phyloP scores from a whole-genome alignment of 1,284 basidiomycete species.

The Ceratobasidium papillatum region DNA sequence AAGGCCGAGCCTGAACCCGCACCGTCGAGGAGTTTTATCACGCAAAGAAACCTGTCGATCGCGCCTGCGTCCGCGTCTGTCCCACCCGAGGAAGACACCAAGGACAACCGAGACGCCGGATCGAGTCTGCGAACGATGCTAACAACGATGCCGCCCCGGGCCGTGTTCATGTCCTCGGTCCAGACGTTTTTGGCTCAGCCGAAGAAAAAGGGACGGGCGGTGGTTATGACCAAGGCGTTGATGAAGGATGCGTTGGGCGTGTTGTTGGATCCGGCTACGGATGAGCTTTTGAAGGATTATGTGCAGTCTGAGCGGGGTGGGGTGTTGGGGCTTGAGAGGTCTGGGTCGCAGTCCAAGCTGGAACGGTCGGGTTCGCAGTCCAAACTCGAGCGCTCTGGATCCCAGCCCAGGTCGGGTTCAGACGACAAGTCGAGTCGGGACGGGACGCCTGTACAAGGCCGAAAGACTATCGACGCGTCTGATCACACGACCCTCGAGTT shows the following conservation, averaged over 20 bases:
- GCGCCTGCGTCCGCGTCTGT: neutral
- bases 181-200: slow-evolving; percentile 26
- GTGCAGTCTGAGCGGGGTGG: neutral
- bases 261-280: slow-evolving; percentile 22
- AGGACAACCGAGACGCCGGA: neutral
- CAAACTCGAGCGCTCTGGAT: neutral
- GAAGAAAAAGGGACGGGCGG: slow-evolving; percentile 1
- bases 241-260: slow-evolving; percentile 36
- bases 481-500: slow-evolving; percentile 36
- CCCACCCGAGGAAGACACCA: slow-evolving; percentile 4
- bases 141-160: slow-evolving; percentile 19
- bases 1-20: slow-evolving; percentile 19
- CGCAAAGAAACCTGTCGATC: slow-evolving; percentile 6
- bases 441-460: slow-evolving; percentile 14
- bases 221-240: slow-evolving; percentile 36
- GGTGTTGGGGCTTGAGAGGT: neutral
- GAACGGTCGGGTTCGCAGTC: neutral
- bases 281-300: slow-evolving; percentile 36
- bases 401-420: neutral
- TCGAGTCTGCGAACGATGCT: slow-evolving; percentile 37
- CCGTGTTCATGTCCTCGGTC: slow-evolving; percentile 8
- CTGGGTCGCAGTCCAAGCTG: neutral
- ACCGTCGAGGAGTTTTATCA: slow-evolving; percentile 25
- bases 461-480: slow-evolving; percentile 3
- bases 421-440: slow-evolving; percentile 27